Base-by-base conservation (phyloP, 2,329 filamentous ascomycete species). In the Fusarium agapanthi region DNA sequence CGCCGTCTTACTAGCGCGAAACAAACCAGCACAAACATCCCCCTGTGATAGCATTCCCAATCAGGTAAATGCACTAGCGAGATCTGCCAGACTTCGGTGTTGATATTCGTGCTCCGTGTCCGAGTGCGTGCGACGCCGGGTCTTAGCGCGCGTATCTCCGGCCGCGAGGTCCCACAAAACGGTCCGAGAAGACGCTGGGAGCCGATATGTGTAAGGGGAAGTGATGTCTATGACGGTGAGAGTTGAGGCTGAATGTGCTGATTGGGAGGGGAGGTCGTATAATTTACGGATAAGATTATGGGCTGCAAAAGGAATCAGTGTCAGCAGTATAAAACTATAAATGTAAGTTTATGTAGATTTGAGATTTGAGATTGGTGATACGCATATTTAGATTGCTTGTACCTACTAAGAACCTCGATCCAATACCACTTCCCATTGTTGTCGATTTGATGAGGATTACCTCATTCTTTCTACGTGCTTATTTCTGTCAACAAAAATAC, bases 121-220 rank as follows among this genome's bases (percentile, higher is more conserved):
- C 65, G 59, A 55, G 18, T 53, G 18, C 14, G 18, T 53, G 18
- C 14, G 38, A 38, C 38, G 37, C 28, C 51, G 55, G 43, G 15
- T n/a, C 34, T 51, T 69, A 38, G 61, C 24, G 48, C 40, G 28
- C 50, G 51, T 67, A 65, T 61, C 56, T 57, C 67, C 59, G 63
- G 71, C 59, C 59, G 50, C 62, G 63, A 73, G 67, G 65, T 59
- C 71, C 50, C 50, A 54, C 71, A 71, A 59, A 55, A 35, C 13
- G 9, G 57, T 28, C 57, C 48, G 57, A 35, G 7, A 34, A 34
- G 57, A 40, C 13, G 34, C 32, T 20, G 24, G 14, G 30, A 26
- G 28, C 22, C 24, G 47, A 20, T 9, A 8, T 18, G 32, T 57
- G 30, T 48, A n/a, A 22, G 54, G 24, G 54, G 9, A 20, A 48